Conservation (phyloP, 352 stramenopile genomes). For the Pythium insidiosum region DNA sequence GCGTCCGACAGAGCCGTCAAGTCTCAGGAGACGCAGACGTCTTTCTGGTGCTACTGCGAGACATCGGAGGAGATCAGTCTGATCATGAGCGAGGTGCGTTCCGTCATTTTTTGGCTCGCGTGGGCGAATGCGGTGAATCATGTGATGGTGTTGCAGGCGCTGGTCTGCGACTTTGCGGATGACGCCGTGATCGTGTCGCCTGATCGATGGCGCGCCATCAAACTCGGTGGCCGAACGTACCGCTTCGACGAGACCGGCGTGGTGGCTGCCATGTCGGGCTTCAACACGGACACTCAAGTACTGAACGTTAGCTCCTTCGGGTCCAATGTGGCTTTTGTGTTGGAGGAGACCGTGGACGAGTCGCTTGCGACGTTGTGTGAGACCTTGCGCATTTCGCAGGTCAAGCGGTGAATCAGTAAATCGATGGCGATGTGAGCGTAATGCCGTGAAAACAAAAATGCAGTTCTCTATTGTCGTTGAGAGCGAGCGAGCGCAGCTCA, state of each 20-base stretch:
- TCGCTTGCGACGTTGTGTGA: slow-evolving; percentile 57
- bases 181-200: slow-evolving; percentile 75
- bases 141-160: slow-evolving; percentile 1
- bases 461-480: not conserved
- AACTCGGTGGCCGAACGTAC: slow-evolving; percentile 70
- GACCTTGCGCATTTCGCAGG: slow-evolving; percentile 57
- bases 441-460: not conserved
- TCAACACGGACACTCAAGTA: slow-evolving; percentile 70
- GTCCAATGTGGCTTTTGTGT: slow-evolving; percentile 76
- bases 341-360: slow-evolving; percentile 71
- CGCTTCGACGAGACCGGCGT: slow-evolving; percentile 84
- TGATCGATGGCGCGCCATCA: slow-evolving; percentile 82
- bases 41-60: slow-evolving; percentile 84
- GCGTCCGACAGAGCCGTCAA: too few relatives aligned
- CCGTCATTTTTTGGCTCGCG: not conserved
- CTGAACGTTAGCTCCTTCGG: slow-evolving; percentile 84
- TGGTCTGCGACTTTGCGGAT: slow-evolving; percentile 59
- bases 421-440: too few relatives aligned
- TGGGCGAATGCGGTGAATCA: not conserved
- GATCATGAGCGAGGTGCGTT: slow-evolving; percentile 54
- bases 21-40: slow-evolving; percentile 3
- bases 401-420: slow-evolving; percentile 52
- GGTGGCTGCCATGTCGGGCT: slow-evolving; percentile 79
- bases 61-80: slow-evolving; percentile 78
- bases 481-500: too few relatives aligned